Conservation (phyloP, 2,329 filamentous ascomycete genomes). For the Neodidymelliopsis sp. region DNA sequence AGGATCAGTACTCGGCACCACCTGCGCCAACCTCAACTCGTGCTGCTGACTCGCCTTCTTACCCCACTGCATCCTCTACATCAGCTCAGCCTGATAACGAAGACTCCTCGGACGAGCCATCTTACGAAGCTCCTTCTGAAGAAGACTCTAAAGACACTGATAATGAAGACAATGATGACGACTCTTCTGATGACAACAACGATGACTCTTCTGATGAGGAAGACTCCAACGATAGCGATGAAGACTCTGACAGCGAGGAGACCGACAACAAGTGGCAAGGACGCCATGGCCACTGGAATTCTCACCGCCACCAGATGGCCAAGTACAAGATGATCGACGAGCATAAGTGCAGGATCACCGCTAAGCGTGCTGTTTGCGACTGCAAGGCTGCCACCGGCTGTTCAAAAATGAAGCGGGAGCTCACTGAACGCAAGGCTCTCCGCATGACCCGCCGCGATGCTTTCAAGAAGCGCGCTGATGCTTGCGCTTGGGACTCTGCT, state of each 20-base stretch:
- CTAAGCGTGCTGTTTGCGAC: slow-evolving; percentile 29
- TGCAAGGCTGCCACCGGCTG: slow-evolving; percentile 29
- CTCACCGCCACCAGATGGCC: slow-evolving; percentile 13
- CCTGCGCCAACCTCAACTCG: slow-evolving; percentile 11
- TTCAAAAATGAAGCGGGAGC: slow-evolving; percentile 30
- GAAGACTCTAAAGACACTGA: slow-evolving; percentile 14
- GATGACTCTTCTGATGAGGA: slow-evolving; percentile 4
- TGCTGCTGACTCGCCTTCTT: slow-evolving; percentile 8
- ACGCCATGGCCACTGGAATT: slow-evolving; percentile 5
- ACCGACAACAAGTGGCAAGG: slow-evolving; percentile 7
- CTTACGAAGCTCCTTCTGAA: slow-evolving; percentile 11
- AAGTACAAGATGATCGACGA: slow-evolving; percentile 38
- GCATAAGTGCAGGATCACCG: slow-evolving; percentile 40
- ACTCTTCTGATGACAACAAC: not conserved
- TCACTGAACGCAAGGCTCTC: slow-evolving; percentile 43
- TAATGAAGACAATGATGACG: slow-evolving; percentile 9
- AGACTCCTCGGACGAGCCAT: slow-evolving; percentile 7
- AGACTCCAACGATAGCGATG: slow-evolving; percentile 3
- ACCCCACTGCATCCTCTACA: slow-evolving; percentile 7
- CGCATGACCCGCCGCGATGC: slow-evolving; percentile 41
- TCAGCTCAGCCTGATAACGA: slow-evolving; percentile 8
- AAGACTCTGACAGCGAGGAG: slow-evolving; percentile 5
- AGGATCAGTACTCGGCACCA: slow-evolving; percentile 6
- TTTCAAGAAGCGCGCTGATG: slow-evolving; percentile 38
- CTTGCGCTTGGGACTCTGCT: slow-evolving; percentile 48